phyloP scores from a whole-genome alignment of 2,329 filamentous ascomycete species.

The Epichloe gansuensis region DNA sequence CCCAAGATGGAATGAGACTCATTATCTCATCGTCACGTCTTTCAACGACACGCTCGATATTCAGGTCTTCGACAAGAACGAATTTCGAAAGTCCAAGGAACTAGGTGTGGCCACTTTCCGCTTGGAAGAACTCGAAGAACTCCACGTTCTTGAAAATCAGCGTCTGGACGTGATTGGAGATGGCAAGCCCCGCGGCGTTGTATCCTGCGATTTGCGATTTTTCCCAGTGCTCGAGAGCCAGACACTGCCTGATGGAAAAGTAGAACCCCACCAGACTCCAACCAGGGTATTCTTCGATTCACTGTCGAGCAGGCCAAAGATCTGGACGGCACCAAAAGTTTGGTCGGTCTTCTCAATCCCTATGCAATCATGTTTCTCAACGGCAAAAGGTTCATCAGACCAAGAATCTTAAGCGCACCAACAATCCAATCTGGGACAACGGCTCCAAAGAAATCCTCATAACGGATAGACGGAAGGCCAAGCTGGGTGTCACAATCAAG shows the following conservation, averaged over 20 bases:
- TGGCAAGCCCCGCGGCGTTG: conserved; percentile 69
- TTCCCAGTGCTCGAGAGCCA: conserved; percentile 77
- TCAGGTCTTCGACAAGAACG: conserved; percentile 84
- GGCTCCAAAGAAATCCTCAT: conserved; percentile 89
- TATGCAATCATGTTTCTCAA: conserved; percentile 85
- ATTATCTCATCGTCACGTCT: conserved; percentile 88
- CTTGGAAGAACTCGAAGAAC: conserved; percentile 68
- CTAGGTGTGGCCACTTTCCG: conserved; percentile 77
- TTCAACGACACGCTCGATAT: conserved; percentile 81
- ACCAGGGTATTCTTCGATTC: conserved; percentile 88
- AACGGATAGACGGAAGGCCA: conserved; percentile 82
- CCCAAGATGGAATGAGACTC: conserved; percentile 91
- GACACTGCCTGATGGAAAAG: conserved; percentile 63
- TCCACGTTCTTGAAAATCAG: conserved; percentile 71
- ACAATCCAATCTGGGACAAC: conserved; percentile 93
- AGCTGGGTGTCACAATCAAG: conserved; percentile 85
- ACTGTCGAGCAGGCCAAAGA: conserved; percentile 95
- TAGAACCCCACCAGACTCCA: conserved; percentile 77
- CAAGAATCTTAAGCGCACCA: conserved; percentile 89
- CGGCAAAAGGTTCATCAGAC: conserved; percentile 82
- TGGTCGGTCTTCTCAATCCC: conserved; percentile 83
- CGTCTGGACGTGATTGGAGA: conserved; percentile 73
- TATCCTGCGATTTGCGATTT: conserved; percentile 79
- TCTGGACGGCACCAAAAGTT: conserved; percentile 79
- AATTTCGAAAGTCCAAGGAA: conserved; percentile 92